These are phyloP conservation scores for Cryptococcus amylolentus DNA, from an alignment of 1,284 basidiomycete genomes.

Conservation along the genomic window DNA sequence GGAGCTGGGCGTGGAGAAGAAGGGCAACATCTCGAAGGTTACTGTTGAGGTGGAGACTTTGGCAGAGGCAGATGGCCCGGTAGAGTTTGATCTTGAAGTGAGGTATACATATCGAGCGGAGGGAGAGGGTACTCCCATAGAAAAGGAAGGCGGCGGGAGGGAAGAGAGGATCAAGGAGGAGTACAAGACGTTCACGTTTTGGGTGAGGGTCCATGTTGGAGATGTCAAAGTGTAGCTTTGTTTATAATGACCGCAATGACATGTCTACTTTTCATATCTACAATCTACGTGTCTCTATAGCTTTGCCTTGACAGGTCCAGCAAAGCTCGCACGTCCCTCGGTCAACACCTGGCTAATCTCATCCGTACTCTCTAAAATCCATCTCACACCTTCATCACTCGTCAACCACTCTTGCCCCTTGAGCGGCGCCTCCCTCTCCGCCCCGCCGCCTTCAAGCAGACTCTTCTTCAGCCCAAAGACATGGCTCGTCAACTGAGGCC, in stretches of 20 bases:
- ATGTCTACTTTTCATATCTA: too few relatives aligned
- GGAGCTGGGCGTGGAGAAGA: slow-evolving; percentile 46
- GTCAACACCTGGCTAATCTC: slow-evolving; percentile 43
- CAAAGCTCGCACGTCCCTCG: slow-evolving; percentile 25
- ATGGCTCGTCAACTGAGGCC: slow-evolving; percentile 85
- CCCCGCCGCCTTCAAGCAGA: slow-evolving; percentile 60
- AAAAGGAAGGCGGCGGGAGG: slow-evolving; percentile 8
- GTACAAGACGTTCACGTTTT: slow-evolving; percentile 49
- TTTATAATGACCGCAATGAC: too few relatives aligned
- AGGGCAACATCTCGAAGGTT: slow-evolving; percentile 79
- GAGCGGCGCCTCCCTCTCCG: slow-evolving; percentile 57
- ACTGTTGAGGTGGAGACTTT: slow-evolving; percentile 49
- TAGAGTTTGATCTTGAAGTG: slow-evolving; percentile 68
- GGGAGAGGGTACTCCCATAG: slow-evolving; percentile 51
- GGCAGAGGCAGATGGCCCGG: slow-evolving; percentile 22
- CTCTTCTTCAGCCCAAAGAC: slow-evolving; percentile 74
- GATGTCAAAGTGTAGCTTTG: slow-evolving; percentile 11
- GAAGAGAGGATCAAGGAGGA: slow-evolving; percentile 26
- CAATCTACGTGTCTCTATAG: too few relatives aligned
- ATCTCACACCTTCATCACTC: slow-evolving; percentile 84
- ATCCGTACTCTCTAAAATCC: slow-evolving; percentile 86
- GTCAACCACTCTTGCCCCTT: slow-evolving; percentile 74
- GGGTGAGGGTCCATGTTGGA: slow-evolving; percentile 40
- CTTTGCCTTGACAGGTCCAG: slow-evolving; percentile 4
- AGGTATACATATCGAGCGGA: slow-evolving; percentile 89